Conservation (phyloP, 73 alveolate genomes). For the Stentor roeselii region DNA sequence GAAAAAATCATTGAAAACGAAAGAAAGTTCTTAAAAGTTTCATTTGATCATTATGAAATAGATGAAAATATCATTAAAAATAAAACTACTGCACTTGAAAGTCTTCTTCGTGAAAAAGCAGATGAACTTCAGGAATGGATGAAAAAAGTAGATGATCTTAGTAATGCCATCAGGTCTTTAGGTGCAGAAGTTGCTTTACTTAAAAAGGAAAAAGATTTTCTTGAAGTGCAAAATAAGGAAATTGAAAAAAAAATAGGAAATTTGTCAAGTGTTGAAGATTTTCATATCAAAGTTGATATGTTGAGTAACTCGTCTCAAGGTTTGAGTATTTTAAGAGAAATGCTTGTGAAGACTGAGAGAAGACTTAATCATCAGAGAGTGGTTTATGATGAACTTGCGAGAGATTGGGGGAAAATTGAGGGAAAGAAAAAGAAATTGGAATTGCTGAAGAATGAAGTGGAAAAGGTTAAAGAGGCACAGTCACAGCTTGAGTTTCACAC, state of each 20-base stretch:
- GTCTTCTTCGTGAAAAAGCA: neutral
- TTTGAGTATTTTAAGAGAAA: neutral
- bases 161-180: slow-evolving; percentile 5
- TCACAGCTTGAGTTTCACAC: slow-evolving; percentile 3
- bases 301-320: slow-evolving; percentile 7
- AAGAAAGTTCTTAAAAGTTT: neutral
- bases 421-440: slow-evolving; percentile 12
- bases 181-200: slow-evolving; percentile 10
- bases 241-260: neutral
- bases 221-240: neutral
- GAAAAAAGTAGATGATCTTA: neutral
- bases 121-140: slow-evolving; percentile 16
- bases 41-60: slow-evolving; percentile 11
- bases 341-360: neutral
- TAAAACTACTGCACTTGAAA: neutral
- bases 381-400: neutral
- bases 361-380: neutral
- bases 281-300: slow-evolving; percentile 7
- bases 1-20: slow-evolving; percentile 17
- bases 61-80: neutral
- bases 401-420: slow-evolving; percentile 8
- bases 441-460: slow-evolving; percentile 6
- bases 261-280: neutral
- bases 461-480: slow-evolving; percentile 10
- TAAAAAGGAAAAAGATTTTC: neutral